phyloP scores from a whole-genome alignment of 257 asterid species.

The Jasminum sambac region DNA sequence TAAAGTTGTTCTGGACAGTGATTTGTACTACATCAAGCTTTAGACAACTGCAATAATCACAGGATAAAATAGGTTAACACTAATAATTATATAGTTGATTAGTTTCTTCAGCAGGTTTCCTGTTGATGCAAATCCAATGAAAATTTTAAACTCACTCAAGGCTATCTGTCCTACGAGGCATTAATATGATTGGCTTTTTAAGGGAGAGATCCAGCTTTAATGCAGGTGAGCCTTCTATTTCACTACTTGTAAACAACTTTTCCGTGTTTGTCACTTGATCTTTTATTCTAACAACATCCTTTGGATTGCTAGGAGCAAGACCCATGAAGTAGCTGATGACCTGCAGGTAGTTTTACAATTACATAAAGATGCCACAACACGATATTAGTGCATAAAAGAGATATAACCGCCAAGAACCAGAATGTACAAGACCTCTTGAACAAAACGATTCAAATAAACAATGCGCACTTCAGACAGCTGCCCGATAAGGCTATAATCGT shows the following conservation, averaged over 20 bases:
- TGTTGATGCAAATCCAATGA: constrained; percentile 2
- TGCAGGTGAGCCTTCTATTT: constrained; percentile 97
- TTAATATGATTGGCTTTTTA: constrained; percentile 82
- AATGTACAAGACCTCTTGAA: constrained; percentile 70
- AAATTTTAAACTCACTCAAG: constrained; percentile 60
- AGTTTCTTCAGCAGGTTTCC: constrained; percentile 3
- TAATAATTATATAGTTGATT: constrained; percentile 1
- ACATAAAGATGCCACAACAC: constrained; percentile 13
- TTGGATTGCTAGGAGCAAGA: constrained; percentile 71
- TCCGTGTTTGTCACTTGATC: constrained; percentile 84
- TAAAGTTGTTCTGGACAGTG: constrained; percentile 81
- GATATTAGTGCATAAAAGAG: constrained; percentile 5
- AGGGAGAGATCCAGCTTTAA: constrained; percentile 84
- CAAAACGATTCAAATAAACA: constrained; percentile 89
- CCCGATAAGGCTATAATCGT: constrained; percentile 88
- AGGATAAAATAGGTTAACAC: constrained; percentile 16
- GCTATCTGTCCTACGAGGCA: constrained; percentile 91
- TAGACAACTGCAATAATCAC: constrained; percentile 71
- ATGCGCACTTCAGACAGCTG: constrained; percentile 93
- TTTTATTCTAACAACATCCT: constrained; percentile 70
- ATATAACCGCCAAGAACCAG: constrained; percentile 14
- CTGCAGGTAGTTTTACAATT: constrained; percentile 43
- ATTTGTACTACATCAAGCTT: constrained; percentile 97
- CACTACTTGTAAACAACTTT: constrained; percentile 73
- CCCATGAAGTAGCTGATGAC: constrained; percentile 90